Conservation (phyloP, 2,329 filamentous ascomycete species). For the Cordyceps tenuipes region DNA sequence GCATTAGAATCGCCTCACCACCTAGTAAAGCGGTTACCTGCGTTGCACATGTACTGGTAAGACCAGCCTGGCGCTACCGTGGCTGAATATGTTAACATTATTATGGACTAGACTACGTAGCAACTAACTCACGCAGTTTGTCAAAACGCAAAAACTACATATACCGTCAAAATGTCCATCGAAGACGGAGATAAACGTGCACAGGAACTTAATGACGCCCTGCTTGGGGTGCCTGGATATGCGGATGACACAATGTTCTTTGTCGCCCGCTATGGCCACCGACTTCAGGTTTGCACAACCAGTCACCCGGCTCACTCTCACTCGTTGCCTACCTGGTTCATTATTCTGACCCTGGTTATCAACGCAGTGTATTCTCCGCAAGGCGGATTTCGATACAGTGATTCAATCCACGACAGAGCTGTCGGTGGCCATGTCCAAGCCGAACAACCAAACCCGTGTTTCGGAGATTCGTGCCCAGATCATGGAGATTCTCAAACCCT, state of each 20-base stretch:
- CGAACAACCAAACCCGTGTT: constrained; percentile 6
- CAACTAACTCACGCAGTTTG: no score
- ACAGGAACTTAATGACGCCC: constrained; percentile 19
- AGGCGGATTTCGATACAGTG: constrained; percentile 21
- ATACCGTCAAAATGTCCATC: neutral
- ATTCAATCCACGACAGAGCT: constrained; percentile 14
- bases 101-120: no score
- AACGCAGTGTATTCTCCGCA: constrained; percentile 17
- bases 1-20: no score
- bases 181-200: constrained; percentile 19
- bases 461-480: constrained; percentile 18
- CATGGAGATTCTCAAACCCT: constrained; percentile 19
- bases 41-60: neutral
- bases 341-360: neutral
- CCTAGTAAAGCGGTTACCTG: neutral
- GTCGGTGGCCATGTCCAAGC: constrained; percentile 15
- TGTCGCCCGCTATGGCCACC: constrained; percentile 19
- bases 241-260: constrained; percentile 24
- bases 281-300: constrained; percentile 18
- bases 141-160: neutral
- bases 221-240: constrained; percentile 21
- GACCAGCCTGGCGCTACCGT: no score
- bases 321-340: neutral
- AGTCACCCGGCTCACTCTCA: neutral
- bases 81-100: no score